These are phyloP conservation scores for Talaromyces atroroseus DNA, from an alignment of 2,329 filamentous ascomycete genomes.

Conservation along the genomic window DNA sequence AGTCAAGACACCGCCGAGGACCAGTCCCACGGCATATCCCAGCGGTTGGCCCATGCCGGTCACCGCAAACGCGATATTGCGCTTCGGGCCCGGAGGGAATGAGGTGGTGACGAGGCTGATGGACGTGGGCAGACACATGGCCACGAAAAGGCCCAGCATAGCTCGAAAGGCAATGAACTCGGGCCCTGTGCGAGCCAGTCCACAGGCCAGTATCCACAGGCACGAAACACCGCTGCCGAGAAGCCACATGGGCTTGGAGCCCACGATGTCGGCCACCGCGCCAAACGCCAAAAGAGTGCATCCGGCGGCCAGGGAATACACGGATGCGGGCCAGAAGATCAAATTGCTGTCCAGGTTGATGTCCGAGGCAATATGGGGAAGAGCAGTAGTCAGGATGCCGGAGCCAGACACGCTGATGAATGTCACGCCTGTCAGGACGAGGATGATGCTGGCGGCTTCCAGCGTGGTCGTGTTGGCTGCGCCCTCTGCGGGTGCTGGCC, in stretches of 20 bases:
- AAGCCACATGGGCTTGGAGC: conserved; percentile 42
- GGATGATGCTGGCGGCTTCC: neutral
- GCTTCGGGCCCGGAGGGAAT: conserved; percentile 38
- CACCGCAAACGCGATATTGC: conserved; percentile 48
- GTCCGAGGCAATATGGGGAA: conserved; percentile 11
- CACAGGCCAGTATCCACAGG: conserved; percentile 38
- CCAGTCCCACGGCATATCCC: conserved; percentile 46
- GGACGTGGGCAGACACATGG: conserved; percentile 42
- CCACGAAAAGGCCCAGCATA: conserved; percentile 39
- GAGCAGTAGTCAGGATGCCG: conserved; percentile 1
- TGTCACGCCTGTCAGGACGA: neutral
- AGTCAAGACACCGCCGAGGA: conserved; percentile 45
- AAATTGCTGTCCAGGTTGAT: conserved; percentile 18
- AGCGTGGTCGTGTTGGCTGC: no score
- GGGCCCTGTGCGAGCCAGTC: conserved; percentile 28
- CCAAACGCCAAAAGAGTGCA: conserved; percentile 45
- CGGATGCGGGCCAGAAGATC: conserved; percentile 21
- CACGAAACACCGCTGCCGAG: conserved; percentile 39
- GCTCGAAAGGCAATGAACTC: conserved; percentile 44
- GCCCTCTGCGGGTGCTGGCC: no score
- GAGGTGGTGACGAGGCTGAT: conserved; percentile 44
- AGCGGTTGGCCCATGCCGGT: conserved; percentile 46
- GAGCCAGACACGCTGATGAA: neutral
- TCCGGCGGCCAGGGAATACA: conserved; percentile 38
- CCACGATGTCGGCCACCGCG: conserved; percentile 46